Evolutionary conservation across 2,329 filamentous ascomycete genomes (phyloP), one percentile per base, ranked within the genome.

Genomic region (Drechslerella coelobrocha): DNA sequence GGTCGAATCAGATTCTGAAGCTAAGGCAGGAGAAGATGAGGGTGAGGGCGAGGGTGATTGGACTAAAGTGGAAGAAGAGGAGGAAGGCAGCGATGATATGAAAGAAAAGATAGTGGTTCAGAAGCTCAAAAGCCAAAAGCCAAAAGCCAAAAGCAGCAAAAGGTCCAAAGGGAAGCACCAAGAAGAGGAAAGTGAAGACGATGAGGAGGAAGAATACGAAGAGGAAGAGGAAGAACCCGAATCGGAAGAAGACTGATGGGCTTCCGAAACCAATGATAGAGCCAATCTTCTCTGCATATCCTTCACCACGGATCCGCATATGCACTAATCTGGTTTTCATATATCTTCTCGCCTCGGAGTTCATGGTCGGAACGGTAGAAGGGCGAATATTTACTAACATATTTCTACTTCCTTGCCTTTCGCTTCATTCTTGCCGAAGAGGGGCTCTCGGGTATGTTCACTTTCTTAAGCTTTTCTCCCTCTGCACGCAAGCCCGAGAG

Each of bases 161-260:
- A 61, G 31, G 39, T 26, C 39, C 37, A 62, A 52, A 56, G 48
- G 37, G 39, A 73, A 61, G 54, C 23, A 9, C n/a, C 41, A 55
- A 26, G 41, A 34, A n/a, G 41, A 55, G 5, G 47, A 68, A 2
- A 56, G 52, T 9, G 72, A 60, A 8, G 68, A 72, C 52, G 62
- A 52, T 8, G 61, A 43, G 24, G 61, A 48, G 17, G 26, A 29
- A 31, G 34, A 57, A 21, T 26, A 47, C 14, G 48, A 29, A 10
- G 43, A 60, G 29, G 29, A 34, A 34, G 50, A 62, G 34, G 50
- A 34, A 7, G 60, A 59, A 29, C 17, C 12, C 2, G 39, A 51
- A 31, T 43, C 39, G 8, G 73, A 77, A 73, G 45, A 65, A 76
- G 68, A 66, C 72, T 61, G 77, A 75, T 23, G 37, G 21, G 4